Evolutionary conservation across 139 green algal species (phyloP), one percentile per base, ranked within the genome.

Genomic region (Spirogloea muscicola): DNA sequence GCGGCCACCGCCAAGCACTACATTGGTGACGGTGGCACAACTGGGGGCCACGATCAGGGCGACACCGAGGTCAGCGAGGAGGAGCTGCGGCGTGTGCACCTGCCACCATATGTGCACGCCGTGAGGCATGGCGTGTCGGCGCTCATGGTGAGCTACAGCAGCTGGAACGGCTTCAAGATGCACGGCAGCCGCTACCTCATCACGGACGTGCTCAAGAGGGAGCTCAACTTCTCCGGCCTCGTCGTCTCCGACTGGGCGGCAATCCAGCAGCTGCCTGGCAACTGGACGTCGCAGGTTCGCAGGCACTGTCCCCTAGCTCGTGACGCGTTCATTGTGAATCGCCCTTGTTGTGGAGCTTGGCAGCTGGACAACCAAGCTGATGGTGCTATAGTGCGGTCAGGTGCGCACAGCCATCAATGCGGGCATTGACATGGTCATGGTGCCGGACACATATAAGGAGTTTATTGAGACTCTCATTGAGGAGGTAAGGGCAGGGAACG

Each of bases 141-240:
- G 0, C 31, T 71, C 33, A 77, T 77, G 69, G 21, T 55, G 0
- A 70, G 55, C 38, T 77, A 69, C 55, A 77, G 69, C 55, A 70
- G 57, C 44, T 77, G 69, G 69, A 77, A 77, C 37, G 55, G 69
- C 16, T 18, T 58, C 59, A 71, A 71, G 44, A 77, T 77, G 69
- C 69, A 77, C 5, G 69, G 6, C 25, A 77, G 69, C 21, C 9
- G 52, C n/a, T 74, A 74, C 13, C 44, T 74, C 52, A 21, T 74
- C 10, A 74, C 65, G 3, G 52, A 74, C 34, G 65, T 74, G 51
- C 44, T 74, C 0, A 66, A 25, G 21, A 7, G 29, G 3, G 65
- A 74, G 44, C 13, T 74, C 0, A 46, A 46, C 44, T 74, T 74
- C 10, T 13, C 38, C 25, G 65, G 65, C 37, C 21, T 74, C 5